Base-by-base conservation (phyloP, 805 yeast species). In the Myxozyma sirexii region DNA sequence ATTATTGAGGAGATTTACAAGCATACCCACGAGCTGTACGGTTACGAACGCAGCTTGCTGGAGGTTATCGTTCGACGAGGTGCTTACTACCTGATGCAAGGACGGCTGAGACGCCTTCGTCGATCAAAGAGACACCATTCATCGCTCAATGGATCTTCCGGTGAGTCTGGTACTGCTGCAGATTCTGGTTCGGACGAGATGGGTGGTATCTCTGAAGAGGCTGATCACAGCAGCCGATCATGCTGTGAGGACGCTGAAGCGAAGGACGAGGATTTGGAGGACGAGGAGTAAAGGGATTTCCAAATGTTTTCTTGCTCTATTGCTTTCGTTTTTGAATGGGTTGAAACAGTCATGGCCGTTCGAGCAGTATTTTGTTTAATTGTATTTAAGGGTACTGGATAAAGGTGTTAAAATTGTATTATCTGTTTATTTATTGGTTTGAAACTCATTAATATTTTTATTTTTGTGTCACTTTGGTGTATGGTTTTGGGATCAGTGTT, bases 1-100 rank as follows among this genome's bases (percentile, higher is more conserved):
- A 73, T 85, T 45, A 74, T 88, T 26, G 77, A 77, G 26, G 74
- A 78, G 52, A 77, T 90, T 50, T 76, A 79, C 67, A 67, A 68
- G 5, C 75, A 79, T 57, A 83, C 86, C 5, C 76, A 75, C 33
- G 67, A 67, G 1, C 78, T 77, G 44, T 84, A 80, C 68, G 83
- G 83, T 27, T 84, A 86, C 67, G 74, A 80, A 46, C 77, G 76
- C 50, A 79, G 78, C 17, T 76, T 83, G 23, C 74, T 90, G 38
- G 93, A 89, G 68, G 84, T 86, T 0, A 84, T 90, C 17, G 83
- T 90, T 31, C 82, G 93, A 67, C 80, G 96, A 57, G 96, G 94
- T 1, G 84, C 91, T 15, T 90, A 90, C 71, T 82, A 85, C 56
- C 75, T 84, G 76, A 87, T 86, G 92, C 96, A 88, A 71, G 86